A percentile compares a stretch with the other conserved stretches of the same genome.
Evolutionary conservation across 2,329 filamentous ascomycete species (phyloP).

Genomic region (Ascochyta viciae-villosae): DNA sequence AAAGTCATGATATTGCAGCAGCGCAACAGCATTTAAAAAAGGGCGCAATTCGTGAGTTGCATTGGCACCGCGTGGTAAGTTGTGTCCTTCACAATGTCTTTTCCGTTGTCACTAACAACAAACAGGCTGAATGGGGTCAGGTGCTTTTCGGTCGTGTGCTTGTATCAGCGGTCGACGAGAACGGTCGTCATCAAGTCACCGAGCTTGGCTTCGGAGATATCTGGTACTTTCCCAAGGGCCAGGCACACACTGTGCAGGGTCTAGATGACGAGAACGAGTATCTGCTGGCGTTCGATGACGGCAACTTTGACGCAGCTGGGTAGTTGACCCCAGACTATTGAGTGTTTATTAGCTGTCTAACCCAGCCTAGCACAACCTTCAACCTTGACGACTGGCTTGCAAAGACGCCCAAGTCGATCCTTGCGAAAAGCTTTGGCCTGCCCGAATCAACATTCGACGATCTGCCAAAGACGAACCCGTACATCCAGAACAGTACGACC

Average conservation of each 20-base stretch:
- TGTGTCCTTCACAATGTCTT: neutral
- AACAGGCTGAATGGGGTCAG: slow-evolving; percentile 68
- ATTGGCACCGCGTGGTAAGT: slow-evolving; percentile 67
- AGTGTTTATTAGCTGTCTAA: neutral
- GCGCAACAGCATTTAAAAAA: slow-evolving; percentile 74
- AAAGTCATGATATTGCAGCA: slow-evolving; percentile 70
- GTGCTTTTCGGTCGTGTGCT: slow-evolving; percentile 65
- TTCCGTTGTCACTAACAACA: neutral
- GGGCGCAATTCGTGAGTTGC: slow-evolving; percentile 71
- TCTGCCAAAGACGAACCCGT: slow-evolving; percentile 65
- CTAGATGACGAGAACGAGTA: slow-evolving; percentile 72
- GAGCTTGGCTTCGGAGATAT: slow-evolving; percentile 68
- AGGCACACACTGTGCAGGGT: slow-evolving; percentile 69
- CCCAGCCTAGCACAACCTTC: slow-evolving; percentile 66
- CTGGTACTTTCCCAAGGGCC: slow-evolving; percentile 73
- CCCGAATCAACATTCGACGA: slow-evolving; percentile 65
- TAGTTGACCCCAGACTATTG: slow-evolving; percentile 38
- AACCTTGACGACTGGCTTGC: slow-evolving; percentile 74
- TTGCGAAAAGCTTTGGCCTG: slow-evolving; percentile 74
- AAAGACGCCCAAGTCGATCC: slow-evolving; percentile 68
- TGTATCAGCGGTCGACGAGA: slow-evolving; percentile 68
- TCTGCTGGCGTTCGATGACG: slow-evolving; percentile 70
- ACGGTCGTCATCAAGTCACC: slow-evolving; percentile 63
- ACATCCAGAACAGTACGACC: slow-evolving; percentile 65
- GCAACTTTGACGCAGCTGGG: slow-evolving; percentile 69